A percentile compares a stretch with the other conserved stretches of the same genome.
phyloP scores from a whole-genome alignment of 192 early-diverging fungal genomes.

The Coemansia sp. region DNA sequence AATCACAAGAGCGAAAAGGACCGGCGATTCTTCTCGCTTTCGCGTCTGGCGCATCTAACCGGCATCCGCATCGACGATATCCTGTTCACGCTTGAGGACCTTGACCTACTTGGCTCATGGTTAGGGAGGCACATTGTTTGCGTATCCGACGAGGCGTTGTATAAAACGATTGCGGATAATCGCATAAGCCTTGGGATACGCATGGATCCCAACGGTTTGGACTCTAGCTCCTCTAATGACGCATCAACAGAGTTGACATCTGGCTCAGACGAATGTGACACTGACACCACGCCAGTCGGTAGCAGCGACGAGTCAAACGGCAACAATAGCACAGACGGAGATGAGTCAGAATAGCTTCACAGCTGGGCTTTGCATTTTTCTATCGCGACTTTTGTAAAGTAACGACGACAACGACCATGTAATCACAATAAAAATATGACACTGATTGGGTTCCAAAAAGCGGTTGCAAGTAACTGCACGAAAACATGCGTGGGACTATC shows the following conservation, averaged over 20 bases:
- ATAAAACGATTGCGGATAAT: constrained; percentile 23
- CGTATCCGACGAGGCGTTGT: constrained; percentile 41
- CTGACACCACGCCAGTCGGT: background rate
- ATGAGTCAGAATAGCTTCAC: background rate
- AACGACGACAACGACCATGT: background rate
- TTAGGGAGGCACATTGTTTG: constrained; percentile 46
- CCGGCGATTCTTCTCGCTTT: constrained; percentile 49
- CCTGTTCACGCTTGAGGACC: constrained; percentile 60
- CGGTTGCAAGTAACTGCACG: too few relatives aligned
- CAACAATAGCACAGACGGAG: background rate
- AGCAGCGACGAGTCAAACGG: background rate
- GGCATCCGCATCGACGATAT: constrained; percentile 74
- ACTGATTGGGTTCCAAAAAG: too few relatives aligned
- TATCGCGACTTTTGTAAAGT: background rate
- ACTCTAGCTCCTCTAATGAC: constrained; percentile 10
- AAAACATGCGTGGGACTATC: too few relatives aligned
- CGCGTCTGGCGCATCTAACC: constrained; percentile 56
- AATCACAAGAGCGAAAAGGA: constrained; percentile 15
- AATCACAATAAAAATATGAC: too few relatives aligned
- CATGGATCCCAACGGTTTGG: constrained; percentile 33
- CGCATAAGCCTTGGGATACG: constrained; percentile 39
- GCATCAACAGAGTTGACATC: background rate
- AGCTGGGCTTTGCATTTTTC: background rate
- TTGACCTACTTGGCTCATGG: constrained; percentile 65
- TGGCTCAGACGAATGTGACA: background rate